A percentile compares a stretch with the other conserved stretches of the same genome.
These are phyloP conservation scores for Talaromyces rugulosus DNA, from an alignment of 2,329 filamentous ascomycete genomes.

Conservation along the genomic window DNA sequence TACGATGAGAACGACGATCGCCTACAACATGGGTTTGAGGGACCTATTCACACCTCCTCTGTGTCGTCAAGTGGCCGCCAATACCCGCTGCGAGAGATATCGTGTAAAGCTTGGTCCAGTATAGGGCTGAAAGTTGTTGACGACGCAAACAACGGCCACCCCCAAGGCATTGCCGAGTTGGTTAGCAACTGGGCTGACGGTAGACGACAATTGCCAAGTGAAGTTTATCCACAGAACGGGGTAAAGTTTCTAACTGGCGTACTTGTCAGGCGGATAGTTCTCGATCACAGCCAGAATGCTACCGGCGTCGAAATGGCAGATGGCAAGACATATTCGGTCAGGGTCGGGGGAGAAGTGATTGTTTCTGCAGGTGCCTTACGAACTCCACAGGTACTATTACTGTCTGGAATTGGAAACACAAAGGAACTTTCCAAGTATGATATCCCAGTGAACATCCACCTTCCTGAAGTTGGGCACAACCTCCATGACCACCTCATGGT, in stretches of 20 bases:
- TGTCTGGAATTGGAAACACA: conserved; percentile 59
- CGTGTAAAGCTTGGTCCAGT: background rate
- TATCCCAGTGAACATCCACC: conserved; percentile 54
- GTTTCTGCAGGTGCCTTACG: conserved; percentile 4
- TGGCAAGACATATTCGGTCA: conserved; percentile 22
- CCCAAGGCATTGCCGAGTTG: background rate
- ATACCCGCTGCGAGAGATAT: background rate
- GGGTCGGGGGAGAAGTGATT: conserved; percentile 35
- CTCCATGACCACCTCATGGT: conserved; percentile 6
- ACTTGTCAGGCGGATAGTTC: background rate
- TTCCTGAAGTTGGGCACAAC: conserved; percentile 54
- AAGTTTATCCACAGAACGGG: background rate
- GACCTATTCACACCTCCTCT: background rate
- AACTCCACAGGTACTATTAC: conserved; percentile 59
- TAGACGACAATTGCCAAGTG: background rate
- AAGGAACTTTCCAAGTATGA: conserved; percentile 49
- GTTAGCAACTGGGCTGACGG: background rate
- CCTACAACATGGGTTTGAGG: background rate
- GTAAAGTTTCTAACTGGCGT: background rate
- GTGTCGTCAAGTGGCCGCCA: background rate
- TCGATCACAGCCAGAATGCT: background rate
- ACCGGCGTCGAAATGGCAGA: background rate
- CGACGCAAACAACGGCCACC: background rate
- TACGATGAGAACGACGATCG: background rate
- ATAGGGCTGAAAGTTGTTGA: background rate